A percentile compares a stretch with the other conserved stretches of the same genome.
Evolutionary conservation across 805 yeast genomes (phyloP).

Genomic region (Vanderwaltozyma polyspora): DNA sequence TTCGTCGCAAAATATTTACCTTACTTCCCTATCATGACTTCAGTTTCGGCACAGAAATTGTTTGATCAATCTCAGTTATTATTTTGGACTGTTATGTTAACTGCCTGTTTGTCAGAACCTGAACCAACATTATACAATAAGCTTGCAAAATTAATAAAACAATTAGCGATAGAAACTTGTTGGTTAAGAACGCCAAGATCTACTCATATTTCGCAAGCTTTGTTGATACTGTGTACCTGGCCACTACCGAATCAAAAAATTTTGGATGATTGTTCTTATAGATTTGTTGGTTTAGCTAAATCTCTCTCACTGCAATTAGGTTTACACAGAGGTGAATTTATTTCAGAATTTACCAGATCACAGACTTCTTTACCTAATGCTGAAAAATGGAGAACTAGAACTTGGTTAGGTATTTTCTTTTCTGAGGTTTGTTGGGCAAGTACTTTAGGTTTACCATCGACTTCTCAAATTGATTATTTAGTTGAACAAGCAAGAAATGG

Average conservation of each 20-base stretch:
- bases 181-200: slow-evolving; percentile 91
- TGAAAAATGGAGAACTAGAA: slow-evolving; percentile 85
- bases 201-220: slow-evolving; percentile 85
- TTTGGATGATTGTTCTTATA: slow-evolving; percentile 79
- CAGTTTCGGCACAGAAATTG: slow-evolving; percentile 60
- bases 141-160: slow-evolving; percentile 67
- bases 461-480: slow-evolving; percentile 70
- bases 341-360: slow-evolving; percentile 79
- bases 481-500: slow-evolving; percentile 71
- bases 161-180: slow-evolving; percentile 81
- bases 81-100: slow-evolving; percentile 84
- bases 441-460: slow-evolving; percentile 76
- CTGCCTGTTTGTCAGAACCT: slow-evolving; percentile 79
- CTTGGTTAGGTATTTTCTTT: slow-evolving; percentile 84
- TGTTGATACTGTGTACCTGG: slow-evolving; percentile 78
- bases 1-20: slow-evolving; percentile 63
- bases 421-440: slow-evolving; percentile 89
- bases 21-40: slow-evolving; percentile 65
- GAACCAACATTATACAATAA: slow-evolving; percentile 73
- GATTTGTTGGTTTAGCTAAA: slow-evolving; percentile 82
- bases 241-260: slow-evolving; percentile 89
- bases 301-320: slow-evolving; percentile 78
- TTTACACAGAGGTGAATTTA: slow-evolving; percentile 82
- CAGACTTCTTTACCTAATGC: slow-evolving; percentile 85
- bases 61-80: slow-evolving; percentile 74